phyloP scores from a whole-genome alignment of 768 basidiomycete genomes.

The Trametes coccinea region DNA sequence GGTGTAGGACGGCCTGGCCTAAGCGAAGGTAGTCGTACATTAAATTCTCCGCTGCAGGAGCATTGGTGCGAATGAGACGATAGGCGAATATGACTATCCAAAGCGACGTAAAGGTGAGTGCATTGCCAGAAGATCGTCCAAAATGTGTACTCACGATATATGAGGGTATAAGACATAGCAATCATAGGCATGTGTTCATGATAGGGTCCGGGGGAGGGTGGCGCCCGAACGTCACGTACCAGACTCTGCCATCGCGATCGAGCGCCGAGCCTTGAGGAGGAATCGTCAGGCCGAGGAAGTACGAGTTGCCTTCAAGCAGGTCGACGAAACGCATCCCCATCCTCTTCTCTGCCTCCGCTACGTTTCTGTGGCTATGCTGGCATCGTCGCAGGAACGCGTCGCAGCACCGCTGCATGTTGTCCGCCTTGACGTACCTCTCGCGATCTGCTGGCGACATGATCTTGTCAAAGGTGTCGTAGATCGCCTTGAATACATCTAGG shows the following conservation, averaged over 20 bases:
- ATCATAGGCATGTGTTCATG: constrained; percentile 11
- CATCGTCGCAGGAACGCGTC: constrained; percentile 23
- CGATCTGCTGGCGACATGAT: constrained; percentile 15
- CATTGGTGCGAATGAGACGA: constrained; percentile 1
- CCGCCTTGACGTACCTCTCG: constrained; percentile 2
- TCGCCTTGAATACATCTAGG: constrained; percentile 23
- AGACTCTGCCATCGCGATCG: not conserved
- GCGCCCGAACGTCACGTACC: constrained; percentile 13
- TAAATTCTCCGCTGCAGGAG: not conserved
- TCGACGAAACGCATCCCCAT: constrained; percentile 28
- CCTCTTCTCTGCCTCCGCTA: constrained; percentile 13
- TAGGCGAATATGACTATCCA: constrained; percentile 7
- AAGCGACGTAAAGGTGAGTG: constrained; percentile 5
- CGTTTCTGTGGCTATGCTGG: constrained; percentile 2
- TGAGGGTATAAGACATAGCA: constrained; percentile 9
- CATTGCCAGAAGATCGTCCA: not conserved
- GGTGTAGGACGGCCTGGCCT: constrained; percentile 12
- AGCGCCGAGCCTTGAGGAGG: constrained; percentile 14
- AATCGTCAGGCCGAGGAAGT: constrained; percentile 27
- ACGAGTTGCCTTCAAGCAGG: constrained; percentile 25
- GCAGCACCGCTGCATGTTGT: not conserved
- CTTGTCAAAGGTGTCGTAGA: constrained; percentile 21
- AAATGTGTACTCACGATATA: constrained; percentile 12
- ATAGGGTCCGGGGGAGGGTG: not conserved
- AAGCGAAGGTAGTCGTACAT: constrained; percentile 16